Evolutionary conservation across 768 basidiomycete species (phyloP).

Genomic region (Suillus paluster): DNA sequence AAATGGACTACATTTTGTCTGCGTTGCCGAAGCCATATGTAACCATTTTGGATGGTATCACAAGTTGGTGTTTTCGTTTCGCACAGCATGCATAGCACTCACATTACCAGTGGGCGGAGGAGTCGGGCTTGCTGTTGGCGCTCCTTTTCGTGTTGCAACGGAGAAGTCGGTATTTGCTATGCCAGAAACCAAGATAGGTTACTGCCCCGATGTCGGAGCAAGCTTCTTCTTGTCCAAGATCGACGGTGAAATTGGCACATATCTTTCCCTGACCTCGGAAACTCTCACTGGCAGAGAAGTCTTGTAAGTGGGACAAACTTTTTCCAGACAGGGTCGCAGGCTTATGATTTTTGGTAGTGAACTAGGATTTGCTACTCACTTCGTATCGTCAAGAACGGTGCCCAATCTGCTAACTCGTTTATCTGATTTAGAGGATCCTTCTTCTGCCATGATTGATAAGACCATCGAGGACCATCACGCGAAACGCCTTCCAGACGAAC

Average conservation of each 20-base stretch:
- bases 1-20: constrained; percentile 75
- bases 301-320: constrained; percentile 61
- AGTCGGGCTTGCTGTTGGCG: constrained; percentile 82
- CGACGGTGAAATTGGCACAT: constrained; percentile 94
- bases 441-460: constrained; percentile 59
- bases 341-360: constrained; percentile 55
- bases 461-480: constrained; percentile 66
- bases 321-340: constrained; percentile 6
- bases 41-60: constrained; percentile 86
- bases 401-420: constrained; percentile 73
- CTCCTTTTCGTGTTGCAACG: constrained; percentile 91
- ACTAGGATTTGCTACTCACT: constrained; percentile 94
- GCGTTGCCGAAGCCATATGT: constrained; percentile 87
- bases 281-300: constrained; percentile 77
- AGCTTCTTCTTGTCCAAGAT: constrained; percentile 87
- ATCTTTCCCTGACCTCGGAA: constrained; percentile 85
- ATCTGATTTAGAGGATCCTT: constrained; percentile 42
- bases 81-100: constrained; percentile 13
- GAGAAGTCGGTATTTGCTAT: constrained; percentile 92
- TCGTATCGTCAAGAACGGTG: constrained; percentile 76
- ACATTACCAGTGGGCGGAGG: constrained; percentile 86
- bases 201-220: constrained; percentile 91
- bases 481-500: constrained; percentile 64
- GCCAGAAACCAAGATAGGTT: constrained; percentile 96
- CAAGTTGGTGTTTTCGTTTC: constrained; percentile 59